A percentile compares a stretch with the other conserved stretches of the same genome.
Conservation (phyloP, 2,329 filamentous ascomycete species). For the Pochonia chlamydosporia region DNA sequence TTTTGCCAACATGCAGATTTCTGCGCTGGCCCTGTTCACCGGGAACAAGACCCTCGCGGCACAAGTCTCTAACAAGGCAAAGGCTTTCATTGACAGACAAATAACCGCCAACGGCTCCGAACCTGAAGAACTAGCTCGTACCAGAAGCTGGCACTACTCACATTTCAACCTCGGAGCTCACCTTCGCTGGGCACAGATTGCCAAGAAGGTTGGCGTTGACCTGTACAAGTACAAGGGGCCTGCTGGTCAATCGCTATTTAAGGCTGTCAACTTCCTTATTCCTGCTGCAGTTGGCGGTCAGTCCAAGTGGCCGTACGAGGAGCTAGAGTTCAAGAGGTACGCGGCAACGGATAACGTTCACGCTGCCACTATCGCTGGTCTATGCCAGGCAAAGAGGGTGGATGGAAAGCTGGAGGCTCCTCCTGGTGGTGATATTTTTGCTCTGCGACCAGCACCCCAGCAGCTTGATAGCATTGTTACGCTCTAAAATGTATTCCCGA, state of each 20-base stretch:
- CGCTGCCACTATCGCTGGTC: constrained; percentile 17
- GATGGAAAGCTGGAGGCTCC: constrained; percentile 12
- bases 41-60: constrained; percentile 13
- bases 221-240: constrained; percentile 16
- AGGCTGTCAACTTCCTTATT: constrained; percentile 17
- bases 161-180: constrained; percentile 18
- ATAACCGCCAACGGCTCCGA: constrained; percentile 17
- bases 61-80: background rate
- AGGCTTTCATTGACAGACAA: constrained; percentile 13
- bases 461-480: constrained; percentile 18
- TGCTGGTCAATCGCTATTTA: constrained; percentile 15
- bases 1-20: constrained; percentile 18
- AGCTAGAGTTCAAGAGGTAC: constrained; percentile 16
- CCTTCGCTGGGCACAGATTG: constrained; percentile 14
- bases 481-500: no score
- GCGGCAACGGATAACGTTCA: constrained; percentile 19
- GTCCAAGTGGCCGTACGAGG: constrained; percentile 15
- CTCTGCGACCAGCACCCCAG: constrained; percentile 19
- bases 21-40: constrained; percentile 18
- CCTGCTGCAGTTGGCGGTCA: constrained; percentile 15
- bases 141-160: constrained; percentile 22
- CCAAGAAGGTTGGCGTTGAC: constrained; percentile 15
- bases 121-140: constrained; percentile 19
- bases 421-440: constrained; percentile 18
- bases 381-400: constrained; percentile 11